Conservation (phyloP, 805 yeast genomes). For the Saitoella complicata region DNA sequence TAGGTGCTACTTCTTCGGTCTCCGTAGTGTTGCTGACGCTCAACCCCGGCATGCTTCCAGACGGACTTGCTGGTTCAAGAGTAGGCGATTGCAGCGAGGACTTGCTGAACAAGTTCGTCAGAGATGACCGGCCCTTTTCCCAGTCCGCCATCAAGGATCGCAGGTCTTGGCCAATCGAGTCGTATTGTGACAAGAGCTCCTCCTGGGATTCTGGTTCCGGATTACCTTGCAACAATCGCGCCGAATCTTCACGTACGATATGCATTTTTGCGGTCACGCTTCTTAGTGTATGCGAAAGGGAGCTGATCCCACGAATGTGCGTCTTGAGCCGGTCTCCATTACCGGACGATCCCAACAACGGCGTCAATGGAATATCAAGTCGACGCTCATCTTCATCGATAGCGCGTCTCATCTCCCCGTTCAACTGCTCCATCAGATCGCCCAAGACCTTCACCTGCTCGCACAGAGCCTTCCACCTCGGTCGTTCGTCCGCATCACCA, state of each 20-base stretch:
- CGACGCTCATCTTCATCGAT: not conserved
- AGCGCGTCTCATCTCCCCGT: constrained; percentile 4
- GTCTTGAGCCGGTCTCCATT: not conserved
- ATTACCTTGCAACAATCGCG: constrained; percentile 1
- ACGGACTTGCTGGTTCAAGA: too few relatives aligned
- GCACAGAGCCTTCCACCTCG: constrained; percentile 8
- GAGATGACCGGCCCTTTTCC: constrained; percentile 6
- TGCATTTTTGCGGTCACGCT: constrained; percentile 12
- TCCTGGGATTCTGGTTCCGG: constrained; percentile 1
- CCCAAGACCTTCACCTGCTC: constrained; percentile 9
- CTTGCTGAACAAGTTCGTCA: too few relatives aligned
- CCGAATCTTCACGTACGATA: constrained; percentile 10
- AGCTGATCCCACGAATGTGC: constrained; percentile 7
- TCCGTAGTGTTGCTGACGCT: too few relatives aligned
- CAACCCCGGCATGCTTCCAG: too few relatives aligned
- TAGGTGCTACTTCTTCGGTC: too few relatives aligned
- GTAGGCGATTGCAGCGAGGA: too few relatives aligned
- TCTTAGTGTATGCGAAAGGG: constrained; percentile 9
- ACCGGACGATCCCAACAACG: not conserved
- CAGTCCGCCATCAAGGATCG: constrained; percentile 8
- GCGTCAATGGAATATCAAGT: not conserved
- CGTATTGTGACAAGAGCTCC: constrained; percentile 9
- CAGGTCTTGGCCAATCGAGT: constrained; percentile 8
- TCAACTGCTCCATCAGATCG: constrained; percentile 6
- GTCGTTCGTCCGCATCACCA: constrained; percentile 8